Conservation (phyloP, 1,284 basidiomycete genomes). For the Cryptococcus maquisensis region DNA sequence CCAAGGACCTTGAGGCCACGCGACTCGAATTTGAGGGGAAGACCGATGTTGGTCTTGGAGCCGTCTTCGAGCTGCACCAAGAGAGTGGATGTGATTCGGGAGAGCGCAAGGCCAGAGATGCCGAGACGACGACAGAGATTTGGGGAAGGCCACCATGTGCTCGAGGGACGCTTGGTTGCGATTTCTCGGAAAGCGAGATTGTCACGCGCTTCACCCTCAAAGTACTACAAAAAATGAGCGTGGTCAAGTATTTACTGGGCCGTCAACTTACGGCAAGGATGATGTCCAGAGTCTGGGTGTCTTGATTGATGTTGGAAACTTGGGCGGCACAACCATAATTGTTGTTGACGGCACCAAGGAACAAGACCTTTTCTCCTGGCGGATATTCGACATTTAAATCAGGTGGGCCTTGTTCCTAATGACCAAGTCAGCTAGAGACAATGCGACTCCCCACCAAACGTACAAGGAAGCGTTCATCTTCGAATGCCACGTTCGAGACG, state of each 20-base stretch:
- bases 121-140: conserved; percentile 65
- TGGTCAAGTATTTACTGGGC: neutral
- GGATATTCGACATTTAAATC: conserved; percentile 86
- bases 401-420: conserved; percentile 62
- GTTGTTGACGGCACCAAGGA: conserved; percentile 77
- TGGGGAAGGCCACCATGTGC: conserved; percentile 71
- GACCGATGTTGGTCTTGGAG: conserved; percentile 80
- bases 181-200: conserved; percentile 69
- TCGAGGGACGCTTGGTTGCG: conserved; percentile 57
- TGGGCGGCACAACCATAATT: conserved; percentile 88
- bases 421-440: neutral
- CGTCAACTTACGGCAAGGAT: conserved; percentile 66
- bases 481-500: conserved; percentile 69
- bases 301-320: conserved; percentile 56
- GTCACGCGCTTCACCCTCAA: conserved; percentile 72
- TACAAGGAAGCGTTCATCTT: conserved; percentile 85
- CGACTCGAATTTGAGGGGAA: conserved; percentile 94
- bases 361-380: conserved; percentile 84
- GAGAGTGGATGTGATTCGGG: conserved; percentile 88
- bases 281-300: conserved; percentile 64
- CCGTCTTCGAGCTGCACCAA: conserved; percentile 72
- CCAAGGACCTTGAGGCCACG: conserved; percentile 94
- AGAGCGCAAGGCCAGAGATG: conserved; percentile 69
- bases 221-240: conserved; percentile 59
- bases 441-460: conserved; percentile 18